Evolutionary conservation across 2,329 filamentous ascomycete genomes (phyloP).

Genomic region (Rhynchosporium graminicola): DNA sequence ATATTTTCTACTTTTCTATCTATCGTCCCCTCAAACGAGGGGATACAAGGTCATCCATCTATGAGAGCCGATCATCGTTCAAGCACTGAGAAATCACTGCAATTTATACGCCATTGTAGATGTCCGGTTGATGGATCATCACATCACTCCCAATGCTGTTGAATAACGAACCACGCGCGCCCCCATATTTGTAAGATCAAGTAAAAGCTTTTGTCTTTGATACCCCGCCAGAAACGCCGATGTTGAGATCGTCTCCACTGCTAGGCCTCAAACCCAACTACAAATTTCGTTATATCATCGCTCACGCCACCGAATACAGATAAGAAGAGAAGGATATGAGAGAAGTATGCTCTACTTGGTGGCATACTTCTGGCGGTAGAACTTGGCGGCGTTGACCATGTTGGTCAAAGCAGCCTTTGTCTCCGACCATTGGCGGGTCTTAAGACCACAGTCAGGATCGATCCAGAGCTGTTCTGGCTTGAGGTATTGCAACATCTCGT

Average conservation of each 20-base stretch:
- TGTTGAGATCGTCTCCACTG: constrained; percentile 50
- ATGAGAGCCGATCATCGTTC: not conserved
- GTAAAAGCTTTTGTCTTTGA: constrained; percentile 39
- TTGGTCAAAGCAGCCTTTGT: constrained; percentile 94
- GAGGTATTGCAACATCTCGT: constrained; percentile 97
- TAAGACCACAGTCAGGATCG: constrained; percentile 98
- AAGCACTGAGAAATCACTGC: constrained; percentile 17
- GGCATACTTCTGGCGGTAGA: constrained; percentile 86
- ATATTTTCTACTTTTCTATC: constrained; percentile 35
- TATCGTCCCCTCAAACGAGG: constrained; percentile 17
- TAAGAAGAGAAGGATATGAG: constrained; percentile 23
- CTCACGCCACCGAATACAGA: constrained; percentile 16
- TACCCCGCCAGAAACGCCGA: constrained; percentile 46
- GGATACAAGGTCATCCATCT: constrained; percentile 16
- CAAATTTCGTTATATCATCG: constrained; percentile 27
- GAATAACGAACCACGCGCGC: constrained; percentile 29
- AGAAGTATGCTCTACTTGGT: constrained; percentile 30
- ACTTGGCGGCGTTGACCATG: constrained; percentile 98
- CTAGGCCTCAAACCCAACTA: constrained; percentile 29
- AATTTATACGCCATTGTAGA: constrained; percentile 32
- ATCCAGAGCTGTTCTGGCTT: constrained; percentile 99
- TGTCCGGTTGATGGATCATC: constrained; percentile 43
- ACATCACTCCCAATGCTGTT: constrained; percentile 40
- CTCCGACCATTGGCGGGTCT: constrained; percentile 98
- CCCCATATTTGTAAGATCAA: constrained; percentile 6